Conservation (phyloP, 805 yeast species). For the Myxozyma monticola region DNA sequence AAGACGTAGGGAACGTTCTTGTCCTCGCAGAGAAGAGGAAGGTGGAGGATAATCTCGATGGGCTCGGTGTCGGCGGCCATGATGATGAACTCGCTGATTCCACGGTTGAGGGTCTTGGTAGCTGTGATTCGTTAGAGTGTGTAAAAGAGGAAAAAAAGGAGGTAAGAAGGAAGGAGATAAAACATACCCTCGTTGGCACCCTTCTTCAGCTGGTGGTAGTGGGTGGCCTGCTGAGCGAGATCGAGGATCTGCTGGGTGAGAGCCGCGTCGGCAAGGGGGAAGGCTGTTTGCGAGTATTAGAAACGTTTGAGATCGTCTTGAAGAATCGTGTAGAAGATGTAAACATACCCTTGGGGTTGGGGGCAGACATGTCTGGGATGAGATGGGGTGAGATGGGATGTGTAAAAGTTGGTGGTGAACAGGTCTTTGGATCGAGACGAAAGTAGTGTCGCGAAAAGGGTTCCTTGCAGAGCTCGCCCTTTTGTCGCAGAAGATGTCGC, state of each 20-base stretch:
- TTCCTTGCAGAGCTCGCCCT: constrained; percentile 44
- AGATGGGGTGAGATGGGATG: background rate
- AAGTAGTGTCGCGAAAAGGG: constrained; percentile 32
- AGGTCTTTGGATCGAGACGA: no score
- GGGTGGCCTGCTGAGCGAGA: constrained; percentile 96
- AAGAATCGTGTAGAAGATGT: background rate
- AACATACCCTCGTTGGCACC: constrained; percentile 98
- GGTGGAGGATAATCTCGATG: constrained; percentile 94
- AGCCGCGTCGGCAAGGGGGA: constrained; percentile 96
- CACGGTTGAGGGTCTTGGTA: constrained; percentile 32
- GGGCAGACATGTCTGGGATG: constrained; percentile 62
- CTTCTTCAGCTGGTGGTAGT: constrained; percentile 96
- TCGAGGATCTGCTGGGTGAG: constrained; percentile 96
- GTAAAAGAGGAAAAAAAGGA: background rate
- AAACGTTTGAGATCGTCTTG: background rate
- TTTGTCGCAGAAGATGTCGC: no score
- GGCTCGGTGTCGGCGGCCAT: constrained; percentile 99
- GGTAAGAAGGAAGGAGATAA: background rate
- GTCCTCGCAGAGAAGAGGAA: constrained; percentile 97
- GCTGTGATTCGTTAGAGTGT: constrained; percentile 6
- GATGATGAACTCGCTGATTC: constrained; percentile 29
- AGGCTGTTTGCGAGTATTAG: constrained; percentile 79
- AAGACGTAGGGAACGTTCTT: constrained; percentile 99
- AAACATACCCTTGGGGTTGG: constrained; percentile 73
- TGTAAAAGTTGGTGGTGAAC: background rate